These are phyloP conservation scores for Talaromyces liani DNA, from an alignment of 495 filamentous ascomycete species.

Conservation along the genomic window DNA sequence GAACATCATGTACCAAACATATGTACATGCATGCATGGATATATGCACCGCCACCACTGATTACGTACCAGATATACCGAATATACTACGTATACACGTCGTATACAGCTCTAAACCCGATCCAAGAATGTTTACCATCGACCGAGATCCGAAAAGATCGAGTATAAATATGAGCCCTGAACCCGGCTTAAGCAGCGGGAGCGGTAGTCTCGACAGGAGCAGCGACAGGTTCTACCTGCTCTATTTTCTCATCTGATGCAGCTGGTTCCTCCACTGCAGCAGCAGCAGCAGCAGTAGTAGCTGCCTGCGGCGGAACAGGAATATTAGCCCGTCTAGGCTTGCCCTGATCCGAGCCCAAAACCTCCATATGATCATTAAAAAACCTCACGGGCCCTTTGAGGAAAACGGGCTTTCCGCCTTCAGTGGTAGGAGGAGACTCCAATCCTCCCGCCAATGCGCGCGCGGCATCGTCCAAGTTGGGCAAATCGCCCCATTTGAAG, in stretches of 20 bases:
- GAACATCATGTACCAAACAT: not conserved
- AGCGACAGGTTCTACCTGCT: not conserved
- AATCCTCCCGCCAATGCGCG: slow-evolving; percentile 34
- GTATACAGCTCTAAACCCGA: not conserved
- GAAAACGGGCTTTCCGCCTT: slow-evolving; percentile 24
- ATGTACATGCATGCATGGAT: not conserved
- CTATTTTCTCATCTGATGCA: not conserved
- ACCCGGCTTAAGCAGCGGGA: not conserved
- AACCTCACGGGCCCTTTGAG: slow-evolving; percentile 37
- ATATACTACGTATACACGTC: no score
- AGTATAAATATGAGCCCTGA: not conserved
- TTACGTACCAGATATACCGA: no score
- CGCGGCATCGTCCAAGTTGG: slow-evolving; percentile 57
- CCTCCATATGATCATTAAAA: slow-evolving; percentile 29
- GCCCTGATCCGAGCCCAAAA: slow-evolving; percentile 34
- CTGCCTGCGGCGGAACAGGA: slow-evolving; percentile 17
- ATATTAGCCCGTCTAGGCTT: slow-evolving; percentile 26
- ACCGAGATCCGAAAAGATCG: not conserved
- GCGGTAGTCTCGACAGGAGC: not conserved
- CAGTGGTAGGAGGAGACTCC: slow-evolving; percentile 19
- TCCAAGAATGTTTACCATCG: not conserved
- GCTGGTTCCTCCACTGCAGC: not conserved
- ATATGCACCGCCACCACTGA: not conserved
- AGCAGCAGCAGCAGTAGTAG: not conserved
- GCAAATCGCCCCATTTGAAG: slow-evolving; percentile 67